These are phyloP conservation scores for Achaetomium macrosporum DNA, from an alignment of 2,329 filamentous ascomycete species.

Conservation along the genomic window DNA sequence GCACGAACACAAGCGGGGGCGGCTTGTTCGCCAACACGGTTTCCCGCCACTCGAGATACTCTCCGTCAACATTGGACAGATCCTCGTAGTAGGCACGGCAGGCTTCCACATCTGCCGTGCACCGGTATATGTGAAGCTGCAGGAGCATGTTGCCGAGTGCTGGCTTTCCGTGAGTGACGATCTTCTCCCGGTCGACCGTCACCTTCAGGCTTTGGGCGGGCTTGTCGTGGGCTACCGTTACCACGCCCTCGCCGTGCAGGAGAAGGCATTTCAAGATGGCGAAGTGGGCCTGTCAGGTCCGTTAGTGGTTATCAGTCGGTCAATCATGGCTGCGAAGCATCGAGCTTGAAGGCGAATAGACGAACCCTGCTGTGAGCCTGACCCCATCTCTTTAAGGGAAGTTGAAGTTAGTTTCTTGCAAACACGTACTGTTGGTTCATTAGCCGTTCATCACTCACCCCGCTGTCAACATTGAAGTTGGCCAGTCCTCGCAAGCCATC, in stretches of 20 bases:
- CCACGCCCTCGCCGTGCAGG: slow-evolving; percentile 45
- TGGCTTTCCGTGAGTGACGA: slow-evolving; percentile 48
- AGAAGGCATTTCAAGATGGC: slow-evolving; percentile 57
- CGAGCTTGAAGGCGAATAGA: no score
- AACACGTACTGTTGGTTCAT: background rate
- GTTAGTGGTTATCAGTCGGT: background rate
- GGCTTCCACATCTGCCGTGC: slow-evolving; percentile 50
- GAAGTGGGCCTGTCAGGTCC: slow-evolving; percentile 54
- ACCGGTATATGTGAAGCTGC: slow-evolving; percentile 56
- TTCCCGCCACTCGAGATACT: slow-evolving; percentile 48
- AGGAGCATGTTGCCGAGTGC: slow-evolving; percentile 54
- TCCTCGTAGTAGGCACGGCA: slow-evolving; percentile 53
- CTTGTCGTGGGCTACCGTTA: slow-evolving; percentile 42
- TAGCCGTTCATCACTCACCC: background rate
- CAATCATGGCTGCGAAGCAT: no score
- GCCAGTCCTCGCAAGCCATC: slow-evolving; percentile 35
- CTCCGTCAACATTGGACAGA: slow-evolving; percentile 48
- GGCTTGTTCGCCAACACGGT: slow-evolving; percentile 52
- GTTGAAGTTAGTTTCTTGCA: slow-evolving; percentile 23
- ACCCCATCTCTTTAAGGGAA: slow-evolving; percentile 38
- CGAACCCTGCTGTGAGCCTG: slow-evolving; percentile 35
- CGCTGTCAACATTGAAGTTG: slow-evolving; percentile 33
- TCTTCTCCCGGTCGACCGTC: slow-evolving; percentile 51
- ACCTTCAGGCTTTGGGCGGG: slow-evolving; percentile 45
- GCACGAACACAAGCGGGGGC: slow-evolving; percentile 56